Evolutionary conservation across 192 early-diverging fungal species (phyloP), one percentile per base, ranked within the genome.

Genomic region (Lobosporangium transversale): DNA sequence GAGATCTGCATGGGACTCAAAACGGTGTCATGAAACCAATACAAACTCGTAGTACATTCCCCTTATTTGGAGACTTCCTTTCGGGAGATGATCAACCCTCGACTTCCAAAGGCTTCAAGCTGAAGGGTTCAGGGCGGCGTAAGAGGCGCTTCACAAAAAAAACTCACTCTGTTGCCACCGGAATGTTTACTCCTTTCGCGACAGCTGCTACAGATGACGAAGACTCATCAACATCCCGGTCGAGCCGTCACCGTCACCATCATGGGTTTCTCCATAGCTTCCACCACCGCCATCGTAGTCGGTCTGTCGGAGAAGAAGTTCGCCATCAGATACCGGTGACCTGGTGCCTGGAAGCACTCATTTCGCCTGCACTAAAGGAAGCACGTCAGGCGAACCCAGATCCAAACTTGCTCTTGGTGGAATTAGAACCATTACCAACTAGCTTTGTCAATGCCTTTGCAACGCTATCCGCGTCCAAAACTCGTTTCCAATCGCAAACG

Each of bases 21-120:
- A 21, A 18, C 3, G 33, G 33, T 18, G 26, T 4, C 30, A 52
- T 37, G 48, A 75, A 51, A 29, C 48, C 62, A 17, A 29, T 55
- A 4, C 54, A 59, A 45, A 14, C 62, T 7, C 42, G 58, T 3
- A 42, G 59, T 21, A 47, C 64, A 14, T 60, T 66, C n/a, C 59
- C 58, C 2, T 23, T 53, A 2, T 29, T 45, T 30, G 63, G 62
- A 10, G 73, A 67, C 45, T 76, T 67, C 47, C 52, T 76, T 3
- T 76, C 73, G 0, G 73, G 73, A 1, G 73, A 76, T 35, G 73
- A 76, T 21, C 73, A 76, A 40, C 59, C 73, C 8, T 58, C 61
- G 1, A 17, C 11, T 1, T 27, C 64, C 8, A 62, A 31, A 20
- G 36, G 40, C 9, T 67, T 76, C 24, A 42, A 51, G 15, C 29